Evolutionary conservation across 768 basidiomycete species (phyloP).

Genomic region (Kwoniella bestiolae): DNA sequence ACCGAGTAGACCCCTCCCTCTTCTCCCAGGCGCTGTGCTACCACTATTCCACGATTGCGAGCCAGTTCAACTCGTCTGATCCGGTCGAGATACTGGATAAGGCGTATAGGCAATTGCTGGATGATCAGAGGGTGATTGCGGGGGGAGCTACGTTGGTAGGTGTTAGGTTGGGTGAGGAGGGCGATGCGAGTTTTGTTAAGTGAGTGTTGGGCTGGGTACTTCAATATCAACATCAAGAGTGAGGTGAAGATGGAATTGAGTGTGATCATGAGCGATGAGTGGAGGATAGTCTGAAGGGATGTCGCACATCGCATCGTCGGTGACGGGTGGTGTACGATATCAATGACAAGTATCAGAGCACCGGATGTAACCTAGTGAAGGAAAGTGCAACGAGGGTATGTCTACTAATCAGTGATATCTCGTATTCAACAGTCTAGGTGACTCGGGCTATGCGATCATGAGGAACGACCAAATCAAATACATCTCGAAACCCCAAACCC

Average conservation of each 20-base stretch:
- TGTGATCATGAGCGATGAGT: too few species aligned
- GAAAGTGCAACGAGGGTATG: too few species aligned
- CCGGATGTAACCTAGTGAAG: too few species aligned
- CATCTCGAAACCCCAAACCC: slow-evolving; percentile 47
- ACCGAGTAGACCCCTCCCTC: slow-evolving; percentile 79
- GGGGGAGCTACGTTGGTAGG: slow-evolving; percentile 45
- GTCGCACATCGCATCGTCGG: too few species aligned
- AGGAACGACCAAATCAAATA: slow-evolving; percentile 43
- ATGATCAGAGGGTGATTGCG: slow-evolving; percentile 47
- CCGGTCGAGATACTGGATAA: slow-evolving; percentile 44
- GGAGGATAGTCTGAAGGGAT: too few species aligned
- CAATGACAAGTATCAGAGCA: too few species aligned
- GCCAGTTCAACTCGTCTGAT: slow-evolving; percentile 15
- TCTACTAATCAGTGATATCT: too few species aligned
- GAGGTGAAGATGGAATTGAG: too few species aligned
- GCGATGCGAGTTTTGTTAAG: slow-evolving; percentile 59
- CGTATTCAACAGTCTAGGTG: slow-evolving; percentile 50
- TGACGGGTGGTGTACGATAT: too few species aligned
- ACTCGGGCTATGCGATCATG: slow-evolving; percentile 55
- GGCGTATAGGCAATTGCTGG: slow-evolving; percentile 47
- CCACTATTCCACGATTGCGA: slow-evolving; percentile 58
- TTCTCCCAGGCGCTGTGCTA: slow-evolving; percentile 93
- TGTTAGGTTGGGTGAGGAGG: slow-evolving; percentile 34
- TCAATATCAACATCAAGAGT: too few species aligned
- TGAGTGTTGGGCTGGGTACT: too few species aligned